Evolutionary conservation across 768 basidiomycete genomes (phyloP), one percentile per base, ranked within the genome.

Genomic region (Tylopilus plumbeoviolaceoides): DNA sequence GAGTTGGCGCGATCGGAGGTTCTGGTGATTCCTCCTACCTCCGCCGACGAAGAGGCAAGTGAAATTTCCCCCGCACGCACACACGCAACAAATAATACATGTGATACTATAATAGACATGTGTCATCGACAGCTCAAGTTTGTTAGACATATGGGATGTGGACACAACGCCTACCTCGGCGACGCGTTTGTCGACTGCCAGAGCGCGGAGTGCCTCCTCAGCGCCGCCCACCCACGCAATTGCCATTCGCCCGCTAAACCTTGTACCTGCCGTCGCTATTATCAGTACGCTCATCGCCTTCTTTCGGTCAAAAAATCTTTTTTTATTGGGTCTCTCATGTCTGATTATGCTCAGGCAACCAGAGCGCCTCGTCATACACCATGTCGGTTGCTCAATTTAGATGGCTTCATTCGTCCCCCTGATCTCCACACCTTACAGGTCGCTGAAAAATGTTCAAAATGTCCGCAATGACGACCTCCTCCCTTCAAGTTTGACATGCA

Each of bases 51-150:
- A 66, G 51, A 59, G 52, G 58, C 59, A 57, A 52, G 67, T 58
- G 40, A n/a, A 25, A 46, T 51, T 49, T 48, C 45, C 50, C 31
- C 41, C 46, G 33, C 50, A 18, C 5, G 2, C 8, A 38, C 7
- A 18, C n/a, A 14, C 6, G 7, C 6, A 36, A 21, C 9, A 17
- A n/a, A 43, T 36, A 36, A 48, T 36, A 15, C 38, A 38, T 23
- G 12, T 33, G 11, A 33, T 33, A 30, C 5, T 15, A 38, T 18
- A 38, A 38, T 7, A 18, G n/a, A 2, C n/a, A 7, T 89, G 86
- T 89, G 86, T 73, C 79, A 82, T 67, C 78, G 83, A 57, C 73
- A 71, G 47, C 78, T 87, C 61, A 73, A 69, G 58, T 79, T 85
- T 67, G 69, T 65, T 51, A 76, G 72, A 61, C 78, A 74, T 58